Base-by-base conservation (phyloP, 257 asterid species). In the Linderniella brevidens region DNA sequence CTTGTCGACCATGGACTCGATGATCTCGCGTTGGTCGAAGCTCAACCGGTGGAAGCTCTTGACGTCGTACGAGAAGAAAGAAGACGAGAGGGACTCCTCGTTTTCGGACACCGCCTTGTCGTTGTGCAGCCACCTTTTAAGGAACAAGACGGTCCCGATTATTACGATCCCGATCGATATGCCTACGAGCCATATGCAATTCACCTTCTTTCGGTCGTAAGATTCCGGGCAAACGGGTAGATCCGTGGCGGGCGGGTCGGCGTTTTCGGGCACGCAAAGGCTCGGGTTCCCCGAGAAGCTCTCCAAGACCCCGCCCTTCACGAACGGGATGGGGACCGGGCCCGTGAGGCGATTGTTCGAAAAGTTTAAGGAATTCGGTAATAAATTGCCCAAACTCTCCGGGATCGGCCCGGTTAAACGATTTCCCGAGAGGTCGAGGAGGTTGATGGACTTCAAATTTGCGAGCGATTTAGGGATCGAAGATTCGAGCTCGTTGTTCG, bases 11-110 rank as follows among this genome's bases (percentile, higher is more conserved):
- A 90, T 60, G 37, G 87, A 77, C 1, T 75, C 94, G 6, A 75
- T 44, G 42, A 90, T 81, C 66, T 90, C 96, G 0, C 82, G 67
- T 20, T 75, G 85, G 37, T 86, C 92, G 19, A 90, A 84, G 53
- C 79, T 80, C 25, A 81, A 13, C 0, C 83, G 80, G 46, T 85
- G 96, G 82, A 90, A 90, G 29, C 82, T 78, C 51, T 78, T 90
- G 14, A 84, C 75, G 13, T 88, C 90, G 11, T 68, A 84, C 4
- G 92, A 88, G 56, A 59, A 72, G 58, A 69, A 73, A 0, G 92
- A 78, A 0, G 79, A 64, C 4, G 93, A 70, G n/a, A 61, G 4
- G 8, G 72, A 48, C 17, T 81, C 85, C 12, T 79, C 82, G 4
- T 64, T 62, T 37, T 73, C 78, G 15, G 52, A 37, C 44, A 53